Evolutionary conservation across 2,329 filamentous ascomycete genomes (phyloP), one percentile per base, ranked within the genome.

Genomic region (Aaosphaeria arxii): DNA sequence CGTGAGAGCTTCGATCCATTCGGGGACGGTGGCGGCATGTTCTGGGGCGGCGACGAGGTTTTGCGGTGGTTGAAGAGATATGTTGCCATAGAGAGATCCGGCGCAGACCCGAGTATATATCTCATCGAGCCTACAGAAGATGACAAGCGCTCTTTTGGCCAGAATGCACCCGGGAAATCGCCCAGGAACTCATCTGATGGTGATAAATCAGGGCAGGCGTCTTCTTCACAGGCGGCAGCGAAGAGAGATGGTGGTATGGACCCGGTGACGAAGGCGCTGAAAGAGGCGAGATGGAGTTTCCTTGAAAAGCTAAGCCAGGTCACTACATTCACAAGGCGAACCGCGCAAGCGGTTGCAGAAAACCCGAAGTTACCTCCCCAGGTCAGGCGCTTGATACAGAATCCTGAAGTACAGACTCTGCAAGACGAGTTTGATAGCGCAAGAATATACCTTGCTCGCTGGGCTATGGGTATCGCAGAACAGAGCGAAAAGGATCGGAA

Each of bases 381-480:
- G 68, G 83, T 99, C 31, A 82, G 87, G 62, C 82, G 89, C 44
- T 70, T 99, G 58, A 83, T 99, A 69, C 86, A 84, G 64, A 96
- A 95, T 56, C 91, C 91, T 0, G 91, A 99, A 63, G 91, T 99
- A 0, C 91, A 96, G 74, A 96, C 89, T 0, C 71, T 99, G 24
- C 91, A 96, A 65, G 91, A 97, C 51, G 95, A 99, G 66, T 99
- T 96, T 60, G 95, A 99, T 74, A 96, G 91, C 61, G 94, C 95
- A 4, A 83, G 94, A 55, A 80, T 99, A 50, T 99, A 99, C 65
- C 79, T 99, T 36, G 94, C 94, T 24, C 81, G 94, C 54, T 99
- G 94, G 94, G 94, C 94, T 2, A 97, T 99, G 94, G 91, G 91
- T 6, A 96, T 99, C 55, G 91, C 94, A 0, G 95, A 99, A 69